Base-by-base conservation (phyloP, 257 asterid species). In the Cinchona pubescens region DNA sequence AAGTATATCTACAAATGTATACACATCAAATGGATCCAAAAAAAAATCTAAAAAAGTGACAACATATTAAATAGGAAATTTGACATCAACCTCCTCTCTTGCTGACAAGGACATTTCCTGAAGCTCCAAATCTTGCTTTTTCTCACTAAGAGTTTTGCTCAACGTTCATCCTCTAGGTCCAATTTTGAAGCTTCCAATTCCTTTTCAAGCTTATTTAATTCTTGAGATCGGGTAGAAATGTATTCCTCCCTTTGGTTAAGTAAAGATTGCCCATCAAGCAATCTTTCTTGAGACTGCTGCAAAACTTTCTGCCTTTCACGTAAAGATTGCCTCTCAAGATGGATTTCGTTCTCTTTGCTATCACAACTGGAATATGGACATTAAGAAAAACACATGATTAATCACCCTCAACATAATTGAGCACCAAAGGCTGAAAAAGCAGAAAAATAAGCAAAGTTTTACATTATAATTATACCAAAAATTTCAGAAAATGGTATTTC, bases 171-270 rank as follows among this genome's bases (percentile, higher is more conserved):
- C 79, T 88, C 92, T 72, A 92, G 53, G 74, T 77, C 82, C 21
- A 68, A 70, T 84, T 82, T 92, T 29, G 87, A 76, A 56, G 78
- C 88, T 61, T 82, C 92, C 81, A 92, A 79, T 81, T 91, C 89
- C 83, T 90, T 87, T 83, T 90, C 94, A 75, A 66, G 76, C 80
- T 73, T 88, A 83, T 87, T 78, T 34, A 93, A 76, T 80, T 89
- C 95, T 82, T 87, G 90, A 75, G 94, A 85, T 90, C 83, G 82
- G 78, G 74, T 85, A 65, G 88, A 86, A 77, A 92, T 75, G 77
- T 85, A 67, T 37, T 91, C 98, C 78, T 92, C 96, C 75, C 99
- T 90, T 83, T 90, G 96, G 78, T 95, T 95, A 73, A 88, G 86
- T 82, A 90, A 83, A 78, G 93, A 86, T 83, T 93, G 97, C 61